Conservation (phyloP, 768 basidiomycete species). For the Erythrobasidium yunnanense region DNA sequence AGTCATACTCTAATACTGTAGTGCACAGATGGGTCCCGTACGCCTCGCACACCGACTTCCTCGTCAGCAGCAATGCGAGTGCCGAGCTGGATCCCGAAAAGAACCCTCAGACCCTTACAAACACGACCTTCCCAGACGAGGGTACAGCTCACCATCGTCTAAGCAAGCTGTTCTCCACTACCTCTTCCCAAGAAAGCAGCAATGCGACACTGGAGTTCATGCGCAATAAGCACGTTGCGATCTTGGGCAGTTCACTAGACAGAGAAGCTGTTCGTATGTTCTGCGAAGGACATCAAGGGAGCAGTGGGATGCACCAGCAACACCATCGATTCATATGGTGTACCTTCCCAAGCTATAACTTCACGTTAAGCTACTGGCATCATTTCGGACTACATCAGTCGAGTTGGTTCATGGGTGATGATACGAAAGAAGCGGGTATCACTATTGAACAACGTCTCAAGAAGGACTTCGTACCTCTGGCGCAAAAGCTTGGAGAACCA, state of each 20-base stretch:
- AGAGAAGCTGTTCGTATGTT: slow-evolving; percentile 19
- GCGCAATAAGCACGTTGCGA: slow-evolving; percentile 7
- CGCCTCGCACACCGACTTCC: neutral
- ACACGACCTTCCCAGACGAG: neutral
- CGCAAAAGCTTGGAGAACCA: slow-evolving; percentile 9
- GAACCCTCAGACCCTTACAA: neutral
- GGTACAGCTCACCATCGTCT: neutral
- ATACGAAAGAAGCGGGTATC: neutral
- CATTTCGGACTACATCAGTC: slow-evolving; percentile 18
- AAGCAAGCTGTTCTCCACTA: slow-evolving; percentile 17
- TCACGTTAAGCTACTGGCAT: neutral
- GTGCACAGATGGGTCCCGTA: neutral
- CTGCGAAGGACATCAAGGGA: neutral
- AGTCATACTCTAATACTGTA: too few species aligned
- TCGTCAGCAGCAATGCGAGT: neutral
- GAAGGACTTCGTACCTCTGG: neutral
- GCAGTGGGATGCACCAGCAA: neutral
- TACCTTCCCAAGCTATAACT: slow-evolving; percentile 9
- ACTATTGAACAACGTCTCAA: neutral
- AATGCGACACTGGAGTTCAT: slow-evolving; percentile 9
- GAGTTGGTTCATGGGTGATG: slow-evolving; percentile 5
- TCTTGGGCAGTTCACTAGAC: slow-evolving; percentile 22
- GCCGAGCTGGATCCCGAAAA: neutral
- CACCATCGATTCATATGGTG: slow-evolving; percentile 8
- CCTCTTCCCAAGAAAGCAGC: neutral